Percentiles rank a stretch among this genome's conserved stretches.
Conservation (phyloP, 177 flowering plant species). For the Vitis hybrid region DNA sequence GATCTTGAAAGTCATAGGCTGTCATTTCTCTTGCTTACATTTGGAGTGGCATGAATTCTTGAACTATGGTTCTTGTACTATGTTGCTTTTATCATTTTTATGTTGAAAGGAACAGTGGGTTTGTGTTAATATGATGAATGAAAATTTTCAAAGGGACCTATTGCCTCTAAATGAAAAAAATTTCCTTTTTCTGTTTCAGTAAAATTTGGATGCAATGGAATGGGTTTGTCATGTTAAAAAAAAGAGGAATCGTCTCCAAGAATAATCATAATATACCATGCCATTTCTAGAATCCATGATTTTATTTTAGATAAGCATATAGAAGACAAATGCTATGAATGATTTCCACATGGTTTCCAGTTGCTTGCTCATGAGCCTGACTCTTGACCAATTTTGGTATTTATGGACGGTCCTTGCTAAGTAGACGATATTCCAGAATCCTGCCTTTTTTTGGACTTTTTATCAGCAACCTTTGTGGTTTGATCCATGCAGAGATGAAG, state of each 20-base stretch:
- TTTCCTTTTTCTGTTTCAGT: too few relatives aligned
- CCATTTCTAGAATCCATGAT: too few relatives aligned
- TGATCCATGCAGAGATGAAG: neutral
- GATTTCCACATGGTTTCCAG: too few relatives aligned
- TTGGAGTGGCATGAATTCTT: neutral
- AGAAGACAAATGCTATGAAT: too few relatives aligned
- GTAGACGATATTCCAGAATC: neutral
- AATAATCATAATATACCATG: too few relatives aligned
- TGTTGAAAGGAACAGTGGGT: neutral
- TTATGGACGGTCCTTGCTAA: neutral
- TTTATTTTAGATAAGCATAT: too few relatives aligned
- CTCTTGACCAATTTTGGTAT: too few relatives aligned
- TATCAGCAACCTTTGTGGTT: neutral
- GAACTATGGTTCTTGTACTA: constrained; percentile 1
- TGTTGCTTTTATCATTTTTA: neutral
- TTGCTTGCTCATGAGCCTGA: too few relatives aligned
- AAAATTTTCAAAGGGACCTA: neutral
- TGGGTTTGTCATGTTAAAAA: too few relatives aligned
- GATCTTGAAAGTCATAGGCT: constrained; percentile 3
- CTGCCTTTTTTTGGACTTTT: neutral
- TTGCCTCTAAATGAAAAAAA: too few relatives aligned
- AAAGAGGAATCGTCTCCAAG: too few relatives aligned
- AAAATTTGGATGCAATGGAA: too few relatives aligned
- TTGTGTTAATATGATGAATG: neutral
- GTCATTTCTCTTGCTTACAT: neutral